phyloP scores from a whole-genome alignment of 495 filamentous ascomycete genomes.

The Penicillium psychrofluorescens region DNA sequence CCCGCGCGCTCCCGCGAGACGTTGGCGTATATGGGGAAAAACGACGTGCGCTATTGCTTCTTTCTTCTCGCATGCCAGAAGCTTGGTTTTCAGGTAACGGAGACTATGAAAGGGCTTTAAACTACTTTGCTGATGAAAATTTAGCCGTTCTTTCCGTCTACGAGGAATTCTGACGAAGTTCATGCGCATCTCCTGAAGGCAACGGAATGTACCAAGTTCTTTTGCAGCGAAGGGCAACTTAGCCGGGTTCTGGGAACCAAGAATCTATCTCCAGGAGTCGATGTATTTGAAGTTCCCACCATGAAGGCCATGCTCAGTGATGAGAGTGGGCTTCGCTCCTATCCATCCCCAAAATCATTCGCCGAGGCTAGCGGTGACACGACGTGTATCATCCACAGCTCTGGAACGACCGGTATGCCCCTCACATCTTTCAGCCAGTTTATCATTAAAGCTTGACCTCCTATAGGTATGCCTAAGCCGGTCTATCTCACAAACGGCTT shows the following conservation, averaged over 20 bases:
- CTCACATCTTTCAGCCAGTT: too few species aligned
- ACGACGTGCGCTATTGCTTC: conserved; percentile 38
- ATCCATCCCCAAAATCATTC: conserved; percentile 24
- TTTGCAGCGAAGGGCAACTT: conserved; percentile 15
- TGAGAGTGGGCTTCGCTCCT: conserved; percentile 2
- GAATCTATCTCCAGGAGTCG: conserved; percentile 7
- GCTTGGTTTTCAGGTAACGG: conserved; percentile 20
- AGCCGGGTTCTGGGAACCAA: conserved; percentile 17
- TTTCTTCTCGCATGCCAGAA: conserved; percentile 25
- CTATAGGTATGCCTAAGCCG: conserved; percentile 41
- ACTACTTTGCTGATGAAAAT: too few species aligned
- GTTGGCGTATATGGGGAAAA: conserved; percentile 29
- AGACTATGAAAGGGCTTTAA: background rate
- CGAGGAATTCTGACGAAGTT: conserved; percentile 38
- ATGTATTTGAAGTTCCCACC: conserved; percentile 15
- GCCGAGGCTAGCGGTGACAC: conserved; percentile 36
- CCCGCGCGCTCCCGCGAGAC: conserved; percentile 12
- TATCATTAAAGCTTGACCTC: background rate
- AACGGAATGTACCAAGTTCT: conserved; percentile 28
- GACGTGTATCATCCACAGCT: conserved; percentile 48
- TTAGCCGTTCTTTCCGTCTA: conserved; percentile 30
- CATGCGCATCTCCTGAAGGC: conserved; percentile 27
- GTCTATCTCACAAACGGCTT: conserved; percentile 42
- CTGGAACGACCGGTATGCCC: conserved; percentile 46
- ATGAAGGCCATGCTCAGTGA: conserved; percentile 16